These are phyloP conservation scores for Cryptococcus wingfieldii DNA, from an alignment of 1,284 basidiomycete species.

Conservation along the genomic window DNA sequence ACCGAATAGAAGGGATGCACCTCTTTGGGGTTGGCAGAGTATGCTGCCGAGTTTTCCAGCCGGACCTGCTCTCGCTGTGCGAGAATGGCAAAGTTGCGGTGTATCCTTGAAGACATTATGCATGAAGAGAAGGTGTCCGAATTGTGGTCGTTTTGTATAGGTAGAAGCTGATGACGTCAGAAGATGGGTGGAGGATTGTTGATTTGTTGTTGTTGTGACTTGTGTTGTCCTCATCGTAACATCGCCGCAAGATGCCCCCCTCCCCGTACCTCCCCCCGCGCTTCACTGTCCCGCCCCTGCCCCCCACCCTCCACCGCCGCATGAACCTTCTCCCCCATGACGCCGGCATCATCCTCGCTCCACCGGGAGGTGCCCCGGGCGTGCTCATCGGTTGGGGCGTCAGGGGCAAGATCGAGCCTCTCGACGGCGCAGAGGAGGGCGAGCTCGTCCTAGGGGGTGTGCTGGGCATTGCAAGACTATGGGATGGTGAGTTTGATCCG, in stretches of 20 bases:
- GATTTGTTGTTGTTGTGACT: background rate
- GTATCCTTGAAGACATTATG: background rate
- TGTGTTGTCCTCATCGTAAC: background rate
- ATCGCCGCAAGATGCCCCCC: constrained; percentile 1
- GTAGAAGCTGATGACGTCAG: background rate
- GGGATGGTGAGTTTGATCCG: constrained; percentile 39
- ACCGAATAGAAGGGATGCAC: constrained; percentile 28
- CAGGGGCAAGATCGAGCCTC: constrained; percentile 33
- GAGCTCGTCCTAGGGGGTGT: constrained; percentile 42
- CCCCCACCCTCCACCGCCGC: constrained; percentile 38
- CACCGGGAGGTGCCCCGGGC: constrained; percentile 11
- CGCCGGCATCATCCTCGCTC: constrained; percentile 33
- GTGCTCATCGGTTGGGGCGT: constrained; percentile 41
- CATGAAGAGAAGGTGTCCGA: background rate
- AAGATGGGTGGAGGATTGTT: constrained; percentile 5
- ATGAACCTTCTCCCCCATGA: constrained; percentile 27
- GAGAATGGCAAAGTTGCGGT: background rate
- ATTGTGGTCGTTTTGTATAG: background rate
- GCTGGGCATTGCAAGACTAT: constrained; percentile 44
- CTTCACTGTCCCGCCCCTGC: constrained; percentile 42
- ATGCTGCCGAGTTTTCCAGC: background rate
- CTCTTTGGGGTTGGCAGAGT: background rate
- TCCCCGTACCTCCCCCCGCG: constrained; percentile 33
- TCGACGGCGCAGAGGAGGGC: constrained; percentile 13
- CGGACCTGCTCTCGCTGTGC: constrained; percentile 10